Conservation (phyloP, 495 filamentous ascomycete genomes). For the Eremomyces bilateralis region DNA sequence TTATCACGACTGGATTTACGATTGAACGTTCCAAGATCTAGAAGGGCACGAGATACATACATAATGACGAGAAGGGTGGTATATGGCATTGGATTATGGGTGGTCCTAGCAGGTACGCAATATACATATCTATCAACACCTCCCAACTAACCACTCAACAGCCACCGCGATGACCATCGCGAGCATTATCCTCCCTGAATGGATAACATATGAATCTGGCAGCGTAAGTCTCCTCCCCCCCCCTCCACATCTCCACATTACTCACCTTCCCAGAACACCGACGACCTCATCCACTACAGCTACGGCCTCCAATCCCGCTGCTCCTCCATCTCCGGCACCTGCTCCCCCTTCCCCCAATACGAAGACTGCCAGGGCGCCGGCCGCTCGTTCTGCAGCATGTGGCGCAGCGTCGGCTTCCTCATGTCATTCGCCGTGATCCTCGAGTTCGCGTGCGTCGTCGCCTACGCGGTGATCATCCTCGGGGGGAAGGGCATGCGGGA, state of each 20-base stretch:
- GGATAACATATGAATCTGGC: constrained; percentile 61
- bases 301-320: constrained; percentile 69
- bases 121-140: neutral
- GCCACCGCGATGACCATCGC: constrained; percentile 59
- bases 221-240: constrained; percentile 23
- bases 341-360: constrained; percentile 34
- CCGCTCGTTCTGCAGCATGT: constrained; percentile 74
- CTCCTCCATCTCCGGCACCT: constrained; percentile 33
- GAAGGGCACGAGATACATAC: too few species aligned
- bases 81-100: constrained; percentile 19
- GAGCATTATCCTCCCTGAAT: constrained; percentile 51
- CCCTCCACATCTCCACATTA: neutral
- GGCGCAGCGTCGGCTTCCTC: constrained; percentile 69
- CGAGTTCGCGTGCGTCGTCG: constrained; percentile 51
- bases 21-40: too few species aligned
- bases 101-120: constrained; percentile 16
- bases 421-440: constrained; percentile 62
- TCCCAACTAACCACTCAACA: constrained; percentile 16
- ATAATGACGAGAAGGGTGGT: constrained; percentile 21
- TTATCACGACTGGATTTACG: too few species aligned
- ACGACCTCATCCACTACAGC: constrained; percentile 35
- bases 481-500: constrained; percentile 60
- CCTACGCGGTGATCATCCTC: constrained; percentile 47
- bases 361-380: constrained; percentile 48
- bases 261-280: constrained; percentile 14